phyloP scores from a whole-genome alignment of 345 rosid species.

The Eutrema yunnanense region DNA sequence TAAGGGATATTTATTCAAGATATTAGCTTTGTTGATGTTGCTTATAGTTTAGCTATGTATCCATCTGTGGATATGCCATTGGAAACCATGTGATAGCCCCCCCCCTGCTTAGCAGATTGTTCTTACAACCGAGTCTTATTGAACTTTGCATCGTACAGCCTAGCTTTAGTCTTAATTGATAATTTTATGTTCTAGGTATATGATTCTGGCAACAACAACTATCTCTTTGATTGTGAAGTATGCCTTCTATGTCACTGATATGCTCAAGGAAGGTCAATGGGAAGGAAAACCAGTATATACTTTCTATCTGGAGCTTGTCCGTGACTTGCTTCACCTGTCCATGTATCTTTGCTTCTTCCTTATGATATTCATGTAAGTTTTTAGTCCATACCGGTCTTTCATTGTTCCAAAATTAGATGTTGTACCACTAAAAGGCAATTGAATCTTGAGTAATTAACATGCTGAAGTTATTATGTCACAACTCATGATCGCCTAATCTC shows the following conservation, averaged over 20 bases:
- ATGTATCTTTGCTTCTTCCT: conserved; percentile 96
- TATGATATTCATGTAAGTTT: conserved; percentile 86
- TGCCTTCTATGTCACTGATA: conserved; percentile 81
- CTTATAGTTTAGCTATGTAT: background rate
- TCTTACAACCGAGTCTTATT: background rate
- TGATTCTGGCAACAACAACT: conserved; percentile 92
- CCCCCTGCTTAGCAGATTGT: background rate
- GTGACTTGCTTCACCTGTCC: conserved; percentile 92
- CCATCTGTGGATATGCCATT: background rate
- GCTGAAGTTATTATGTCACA: background rate
- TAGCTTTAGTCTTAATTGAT: background rate
- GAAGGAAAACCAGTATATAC: conserved; percentile 86
- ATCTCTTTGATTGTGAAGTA: conserved; percentile 78
- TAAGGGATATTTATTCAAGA: background rate
- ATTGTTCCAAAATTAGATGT: background rate
- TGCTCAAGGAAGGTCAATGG: conserved; percentile 98
- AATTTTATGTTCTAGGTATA: conserved; percentile 53
- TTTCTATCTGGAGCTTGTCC: conserved; percentile 88
- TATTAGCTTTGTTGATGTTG: background rate
- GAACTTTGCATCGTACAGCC: background rate
- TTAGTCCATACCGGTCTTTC: background rate
- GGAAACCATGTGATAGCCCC: background rate
- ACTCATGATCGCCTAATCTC: background rate
- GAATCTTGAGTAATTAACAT: background rate
- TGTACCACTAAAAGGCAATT: background rate